These are phyloP conservation scores for Eutrema salsugineum DNA, from an alignment of 441 rosid genomes.

Conservation along the genomic window DNA sequence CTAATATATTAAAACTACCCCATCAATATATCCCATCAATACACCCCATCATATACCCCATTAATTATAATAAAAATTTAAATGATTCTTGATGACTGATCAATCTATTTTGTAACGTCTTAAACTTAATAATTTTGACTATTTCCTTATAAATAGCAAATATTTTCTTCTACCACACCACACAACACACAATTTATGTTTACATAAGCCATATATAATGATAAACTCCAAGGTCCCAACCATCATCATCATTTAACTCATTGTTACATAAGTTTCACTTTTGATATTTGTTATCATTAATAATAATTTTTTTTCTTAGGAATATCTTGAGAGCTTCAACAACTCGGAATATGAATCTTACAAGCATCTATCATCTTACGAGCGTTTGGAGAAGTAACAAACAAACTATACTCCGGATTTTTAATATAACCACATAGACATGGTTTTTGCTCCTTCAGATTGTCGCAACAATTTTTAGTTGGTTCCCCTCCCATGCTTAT, in stretches of 20 bases:
- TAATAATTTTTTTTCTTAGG: not conserved
- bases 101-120: too few relatives aligned
- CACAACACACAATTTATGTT: too few relatives aligned
- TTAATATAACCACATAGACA: slow-evolving; percentile 7
- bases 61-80: too few relatives aligned
- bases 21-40: too few relatives aligned
- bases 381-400: slow-evolving; percentile 11
- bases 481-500: not conserved
- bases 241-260: not conserved
- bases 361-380: slow-evolving; percentile 3
- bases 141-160: too few relatives aligned
- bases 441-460: not conserved
- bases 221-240: not conserved
- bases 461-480: not conserved
- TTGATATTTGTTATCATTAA: not conserved
- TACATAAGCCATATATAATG: not conserved
- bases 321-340: not conserved
- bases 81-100: too few relatives aligned
- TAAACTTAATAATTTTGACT: too few relatives aligned
- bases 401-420: not conserved
- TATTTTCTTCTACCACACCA: too few relatives aligned
- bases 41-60: too few relatives aligned
- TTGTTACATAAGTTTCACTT: not conserved
- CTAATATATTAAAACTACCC: too few relatives aligned
- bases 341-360: not conserved